These are phyloP conservation scores for Metarhizium robertsii DNA, from an alignment of 2,329 filamentous ascomycete species.

Conservation along the genomic window DNA sequence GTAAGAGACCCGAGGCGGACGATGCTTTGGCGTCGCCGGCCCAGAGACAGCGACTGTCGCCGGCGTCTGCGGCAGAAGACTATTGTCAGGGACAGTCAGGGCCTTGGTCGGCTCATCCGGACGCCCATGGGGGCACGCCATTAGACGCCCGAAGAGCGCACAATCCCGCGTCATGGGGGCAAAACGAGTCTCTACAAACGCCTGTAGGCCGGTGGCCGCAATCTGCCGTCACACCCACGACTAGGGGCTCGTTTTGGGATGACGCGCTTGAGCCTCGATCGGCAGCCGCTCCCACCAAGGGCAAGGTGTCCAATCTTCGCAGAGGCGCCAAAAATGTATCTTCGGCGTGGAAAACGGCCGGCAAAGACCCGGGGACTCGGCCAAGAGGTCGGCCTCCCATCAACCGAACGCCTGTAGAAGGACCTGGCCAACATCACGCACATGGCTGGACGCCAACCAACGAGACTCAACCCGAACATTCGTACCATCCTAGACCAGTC, in stretches of 20 bases:
- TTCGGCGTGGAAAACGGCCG: constrained; percentile 73
- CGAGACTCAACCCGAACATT: constrained; percentile 26
- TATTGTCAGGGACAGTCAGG: constrained; percentile 24
- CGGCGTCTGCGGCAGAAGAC: constrained; percentile 32
- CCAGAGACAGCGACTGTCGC: constrained; percentile 55
- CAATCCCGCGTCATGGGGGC: constrained; percentile 13
- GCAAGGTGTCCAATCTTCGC: constrained; percentile 36
- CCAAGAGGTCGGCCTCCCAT: constrained; percentile 71
- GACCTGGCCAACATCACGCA: constrained; percentile 56
- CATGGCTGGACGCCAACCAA: constrained; percentile 44
- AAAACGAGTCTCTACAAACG: constrained; percentile 48
- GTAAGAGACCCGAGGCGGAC: constrained; percentile 55
- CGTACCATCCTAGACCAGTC: constrained; percentile 11
- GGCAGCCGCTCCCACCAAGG: constrained; percentile 59
- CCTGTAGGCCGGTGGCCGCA: constrained; percentile 64
- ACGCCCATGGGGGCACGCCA: constrained; percentile 9
- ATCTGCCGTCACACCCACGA: constrained; percentile 64
- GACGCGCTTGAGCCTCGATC: constrained; percentile 58
- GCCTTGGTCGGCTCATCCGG: constrained; percentile 38
- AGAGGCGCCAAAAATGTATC: constrained; percentile 81
- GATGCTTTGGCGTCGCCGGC: constrained; percentile 38
- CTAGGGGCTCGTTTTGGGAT: constrained; percentile 43
- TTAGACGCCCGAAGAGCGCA: constrained; percentile 16
- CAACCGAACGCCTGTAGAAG: constrained; percentile 49
- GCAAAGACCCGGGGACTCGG: constrained; percentile 55